Evolutionary conservation across 352 stramenopile species (phyloP), one percentile per base, ranked within the genome.

Genomic region (Pythium aphanidermatum): DNA sequence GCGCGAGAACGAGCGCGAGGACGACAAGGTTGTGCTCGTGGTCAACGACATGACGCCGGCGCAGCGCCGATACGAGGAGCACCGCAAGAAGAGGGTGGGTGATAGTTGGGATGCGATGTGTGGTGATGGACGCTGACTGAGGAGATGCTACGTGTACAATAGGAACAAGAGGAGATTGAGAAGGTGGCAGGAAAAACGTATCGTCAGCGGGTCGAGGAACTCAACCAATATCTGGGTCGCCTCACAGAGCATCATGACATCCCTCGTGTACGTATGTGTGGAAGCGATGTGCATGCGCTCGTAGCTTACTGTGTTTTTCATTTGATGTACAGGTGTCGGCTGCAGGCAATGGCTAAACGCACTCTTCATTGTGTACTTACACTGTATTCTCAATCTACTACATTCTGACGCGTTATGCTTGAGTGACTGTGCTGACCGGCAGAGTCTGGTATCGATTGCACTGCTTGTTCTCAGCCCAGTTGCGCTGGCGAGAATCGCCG

Each of bases 241-340:
- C 70, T 98, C 44, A 98, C 96, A 2, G 96, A 99, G 72, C 93
- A 97, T 57, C 97, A 99, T 69, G 96, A 99, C 63, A 96, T 99
- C 58, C 96, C 96, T 51, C 80, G 95, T 33, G 91, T 98, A 73
- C 41, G 74, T 64, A 29, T 2, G 12, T 14, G 2, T 28, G n/a
- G n/a, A n/a, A n/a, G n/a, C n/a, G n/a, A n/a, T n/a, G n/a, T n/a
- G n/a, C n/a, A n/a, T n/a, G n/a, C n/a, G n/a, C n/a, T n/a, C n/a
- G n/a, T n/a, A n/a, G 26, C 34, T 25, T 20, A 39, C 29, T 49
- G 16, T 39, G 12, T 20, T 36, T 36, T 14, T 36, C 14, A 14
- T 14, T 4, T 5, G 14, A 14, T 13, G 14, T 10, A 33, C 28
- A 50, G 42, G 44, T 51, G 13, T 51, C 44, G 32, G 44, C 44